phyloP scores from a whole-genome alignment of 2,329 filamentous ascomycete genomes.

The Paecilomyces variotii region DNA sequence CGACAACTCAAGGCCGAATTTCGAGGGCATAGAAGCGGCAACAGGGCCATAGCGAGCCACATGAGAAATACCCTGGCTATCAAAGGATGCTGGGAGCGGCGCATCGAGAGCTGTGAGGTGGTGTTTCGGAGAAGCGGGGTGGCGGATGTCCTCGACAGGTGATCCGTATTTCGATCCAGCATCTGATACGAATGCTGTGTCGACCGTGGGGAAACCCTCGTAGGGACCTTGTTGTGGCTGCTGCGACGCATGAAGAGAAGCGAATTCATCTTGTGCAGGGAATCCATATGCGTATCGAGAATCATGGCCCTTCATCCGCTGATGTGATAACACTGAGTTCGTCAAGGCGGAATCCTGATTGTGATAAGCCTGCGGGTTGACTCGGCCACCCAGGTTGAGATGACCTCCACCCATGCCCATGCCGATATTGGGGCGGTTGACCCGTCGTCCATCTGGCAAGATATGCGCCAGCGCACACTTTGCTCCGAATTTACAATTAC shows the following conservation, averaged over 20 bases:
- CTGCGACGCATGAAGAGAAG: constrained; percentile 34
- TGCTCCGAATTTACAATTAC: constrained; percentile 97
- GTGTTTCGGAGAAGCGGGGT: constrained; percentile 68
- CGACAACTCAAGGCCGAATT: constrained; percentile 74
- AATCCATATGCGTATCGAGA: constrained; percentile 34
- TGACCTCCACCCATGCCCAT: constrained; percentile 46
- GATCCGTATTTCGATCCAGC: constrained; percentile 68
- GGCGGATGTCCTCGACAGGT: constrained; percentile 67
- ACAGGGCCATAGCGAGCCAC: constrained; percentile 84
- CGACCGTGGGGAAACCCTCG: constrained; percentile 48
- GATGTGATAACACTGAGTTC: constrained; percentile 60
- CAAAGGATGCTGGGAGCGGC: constrained; percentile 86
- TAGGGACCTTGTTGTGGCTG: constrained; percentile 30
- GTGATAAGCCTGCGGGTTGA: constrained; percentile 55
- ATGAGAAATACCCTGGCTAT: constrained; percentile 90
- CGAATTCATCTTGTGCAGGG: constrained; percentile 36
- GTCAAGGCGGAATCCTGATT: constrained; percentile 65
- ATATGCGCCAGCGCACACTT: constrained; percentile 97
- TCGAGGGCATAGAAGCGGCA: constrained; percentile 84
- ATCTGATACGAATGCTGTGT: constrained; percentile 52
- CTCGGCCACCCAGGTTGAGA: constrained; percentile 59
- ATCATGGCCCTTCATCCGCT: constrained; percentile 47
- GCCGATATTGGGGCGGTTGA: constrained; percentile 61
- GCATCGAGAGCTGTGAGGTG: constrained; percentile 90
- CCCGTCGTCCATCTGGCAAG: constrained; percentile 82